Base-by-base conservation (phyloP, 805 yeast species). In the Brettanomyces anomalus region DNA sequence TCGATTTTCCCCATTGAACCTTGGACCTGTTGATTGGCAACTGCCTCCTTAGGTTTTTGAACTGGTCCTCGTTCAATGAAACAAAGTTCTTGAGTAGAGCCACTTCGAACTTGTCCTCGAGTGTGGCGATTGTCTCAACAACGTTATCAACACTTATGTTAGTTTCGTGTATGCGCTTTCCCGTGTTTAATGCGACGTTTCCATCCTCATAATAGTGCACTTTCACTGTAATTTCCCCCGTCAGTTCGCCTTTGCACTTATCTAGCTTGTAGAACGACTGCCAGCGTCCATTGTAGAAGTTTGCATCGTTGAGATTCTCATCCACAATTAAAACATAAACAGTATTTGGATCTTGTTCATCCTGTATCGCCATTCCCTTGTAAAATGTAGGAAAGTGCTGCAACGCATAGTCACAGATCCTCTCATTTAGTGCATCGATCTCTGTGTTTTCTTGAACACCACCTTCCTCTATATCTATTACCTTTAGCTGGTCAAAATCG, bases 181-280 rank as follows among this genome's bases (percentile, higher is more conserved):
- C 48, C 2, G 79, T 68, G 47, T 75, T 78, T 54, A 93, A 74
- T 41, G 90, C 73, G 16, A 90, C 97, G 56, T 90, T 90, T 26
- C 98, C 98, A 52, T 90, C 97, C 64, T 90, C 98, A 59, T 76
- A 93, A 61, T 89, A 93, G 62, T 90, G 98, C 34, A 89, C 82
- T 50, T 85, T 89, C 28, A 88, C 72, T 17, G 60, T 61, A 31
- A 86, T 71, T 5, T 58, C 57, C 4, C 95, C 96, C 3, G 49
- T 51, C 14, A 84, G 47, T 5, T 58, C 42, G 0, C 58, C 55
- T 1, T 56, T 47, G 1, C 56, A 46, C 3, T 51, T 28, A 52
- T 71, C 59, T 44, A 74, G 66, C 5, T 64, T 56, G 62, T 86
- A 88, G 46, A 67, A 65, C 1, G 95, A 80, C 42, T 68, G 74